Evolutionary conservation across 139 green algal species (phyloP), one percentile per base, ranked within the genome.

Genomic region (Asterochloris sp.): DNA sequence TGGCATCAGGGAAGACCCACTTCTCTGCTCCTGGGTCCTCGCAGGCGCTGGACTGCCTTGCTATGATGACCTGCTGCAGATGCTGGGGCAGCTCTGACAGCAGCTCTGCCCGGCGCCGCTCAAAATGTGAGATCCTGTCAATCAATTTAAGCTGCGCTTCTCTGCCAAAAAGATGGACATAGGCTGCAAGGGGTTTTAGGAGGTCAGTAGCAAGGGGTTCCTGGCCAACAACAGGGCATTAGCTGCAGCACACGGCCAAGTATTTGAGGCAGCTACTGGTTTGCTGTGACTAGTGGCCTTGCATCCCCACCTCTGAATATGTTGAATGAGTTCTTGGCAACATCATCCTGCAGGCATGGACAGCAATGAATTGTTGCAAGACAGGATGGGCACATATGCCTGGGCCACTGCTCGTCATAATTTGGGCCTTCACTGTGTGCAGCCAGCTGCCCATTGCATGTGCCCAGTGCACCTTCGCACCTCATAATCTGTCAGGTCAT

Each of bases 401-500:
- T 54, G 38, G 38, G 38, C 2, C 38, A 6, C 38, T 54, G 38
- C 38, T 54, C 38, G 6, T 2, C 38, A 6, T 54, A 54, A 6
- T 54, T 54, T 54, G 38, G 38, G 38, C 38, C 38, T 54, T 54
- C 23, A 28, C 11, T 60, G 19, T 4, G 4, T 21, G 66, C 66
- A 71, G 66, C 21, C 4, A 21, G 19, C 17, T 8, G 1, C 66
- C 4, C 66, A 8, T 2, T 10, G 17, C 2, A 21, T 2, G 21
- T 26, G 66, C 21, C 21, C 9, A 4, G 66, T 21, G 21, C 66
- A 71, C 21, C 19, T 21, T 24, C 19, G 62, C 61, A 82, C 92
- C 86, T 96, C 91, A 69, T 96, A 95, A 62, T 95, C 91, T 17
- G 86, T 84, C 16, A 95, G 85, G 74, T 97, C 93, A 82, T 97